Evolutionary conservation across 345 rosid genomes (phyloP).

Genomic region (Arabidopsis thaliana): DNA sequence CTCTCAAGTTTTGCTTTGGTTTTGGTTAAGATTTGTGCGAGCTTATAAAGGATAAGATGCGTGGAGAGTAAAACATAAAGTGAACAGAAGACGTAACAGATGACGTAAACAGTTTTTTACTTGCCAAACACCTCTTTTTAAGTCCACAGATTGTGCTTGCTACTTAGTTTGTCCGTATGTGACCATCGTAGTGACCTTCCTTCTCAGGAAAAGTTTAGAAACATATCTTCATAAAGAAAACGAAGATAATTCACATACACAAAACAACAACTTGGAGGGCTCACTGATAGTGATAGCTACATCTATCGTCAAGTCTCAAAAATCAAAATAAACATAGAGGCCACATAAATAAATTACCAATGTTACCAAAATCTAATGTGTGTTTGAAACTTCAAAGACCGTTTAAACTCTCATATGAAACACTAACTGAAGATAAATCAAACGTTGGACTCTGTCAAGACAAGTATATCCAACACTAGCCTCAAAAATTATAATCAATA

Average conservation of each 20-base stretch:
- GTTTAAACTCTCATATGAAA: not conserved
- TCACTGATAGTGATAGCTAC: not conserved
- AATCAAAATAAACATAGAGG: not conserved
- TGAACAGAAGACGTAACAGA: slow-evolving; percentile 27
- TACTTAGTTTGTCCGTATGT: slow-evolving; percentile 36
- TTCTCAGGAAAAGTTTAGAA: not conserved
- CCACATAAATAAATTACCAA: not conserved
- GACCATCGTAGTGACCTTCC: slow-evolving; percentile 13
- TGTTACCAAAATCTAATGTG: slow-evolving; percentile 5
- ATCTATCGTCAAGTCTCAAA: not conserved
- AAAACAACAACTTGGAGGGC: not conserved
- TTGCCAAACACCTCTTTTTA: slow-evolving; percentile 1
- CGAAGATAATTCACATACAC: not conserved
- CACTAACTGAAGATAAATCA: slow-evolving; percentile 1
- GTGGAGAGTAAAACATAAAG: slow-evolving; percentile 16
- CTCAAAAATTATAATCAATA: slow-evolving; percentile 31
- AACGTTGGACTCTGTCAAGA: slow-evolving; percentile 7
- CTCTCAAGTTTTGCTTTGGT: slow-evolving; percentile 21
- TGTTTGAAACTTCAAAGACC: not conserved
- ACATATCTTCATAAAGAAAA: not conserved
- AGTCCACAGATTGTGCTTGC: slow-evolving; percentile 26
- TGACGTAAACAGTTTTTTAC: slow-evolving; percentile 33
- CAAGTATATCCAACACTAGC: slow-evolving; percentile 1
- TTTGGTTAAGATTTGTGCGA: slow-evolving; percentile 2
- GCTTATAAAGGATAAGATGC: slow-evolving; percentile 30